phyloP scores from a whole-genome alignment of 176 grass and related monocot genomes.

The Carex kokanica region DNA sequence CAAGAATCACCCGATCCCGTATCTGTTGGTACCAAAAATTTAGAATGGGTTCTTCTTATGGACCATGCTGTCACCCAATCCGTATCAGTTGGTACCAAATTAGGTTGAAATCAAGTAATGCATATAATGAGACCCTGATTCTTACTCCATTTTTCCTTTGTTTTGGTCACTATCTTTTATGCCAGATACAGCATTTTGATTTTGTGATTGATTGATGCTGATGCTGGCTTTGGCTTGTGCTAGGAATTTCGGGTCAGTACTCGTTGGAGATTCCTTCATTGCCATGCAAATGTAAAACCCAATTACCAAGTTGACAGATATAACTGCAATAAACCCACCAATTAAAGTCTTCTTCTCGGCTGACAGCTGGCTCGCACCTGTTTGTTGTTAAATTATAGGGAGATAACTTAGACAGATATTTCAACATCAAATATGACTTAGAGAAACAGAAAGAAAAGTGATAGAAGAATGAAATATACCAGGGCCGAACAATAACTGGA shows the following conservation, averaged over 20 bases:
- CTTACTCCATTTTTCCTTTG: too few relatives aligned
- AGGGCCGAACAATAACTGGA: too few relatives aligned
- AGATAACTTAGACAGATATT: too few relatives aligned
- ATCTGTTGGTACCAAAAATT: slow-evolving; percentile 21
- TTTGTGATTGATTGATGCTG: too few relatives aligned
- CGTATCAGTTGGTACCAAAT: slow-evolving; percentile 41
- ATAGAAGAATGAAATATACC: too few relatives aligned
- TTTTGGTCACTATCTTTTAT: too few relatives aligned
- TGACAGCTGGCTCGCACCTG: slow-evolving; percentile 59
- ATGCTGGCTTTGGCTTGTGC: too few relatives aligned
- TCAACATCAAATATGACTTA: too few relatives aligned
- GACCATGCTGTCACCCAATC: slow-evolving; percentile 93
- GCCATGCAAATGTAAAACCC: slow-evolving; percentile 83
- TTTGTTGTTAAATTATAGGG: neutral
- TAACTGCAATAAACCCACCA: slow-evolving; percentile 80
- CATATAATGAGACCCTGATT: too few relatives aligned
- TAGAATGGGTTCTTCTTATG: slow-evolving; percentile 42
- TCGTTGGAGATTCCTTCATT: slow-evolving; percentile 56
- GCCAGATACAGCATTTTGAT: too few relatives aligned
- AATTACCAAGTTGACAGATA: slow-evolving; percentile 82
- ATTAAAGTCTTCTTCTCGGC: slow-evolving; percentile 56
- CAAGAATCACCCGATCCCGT: slow-evolving; percentile 42
- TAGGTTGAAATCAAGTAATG: slow-evolving; percentile 51
- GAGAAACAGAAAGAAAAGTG: too few relatives aligned
- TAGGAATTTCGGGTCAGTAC: too few relatives aligned